Base-by-base conservation (phyloP, 257 asterid genomes). In the Euphrasia confusa region DNA sequence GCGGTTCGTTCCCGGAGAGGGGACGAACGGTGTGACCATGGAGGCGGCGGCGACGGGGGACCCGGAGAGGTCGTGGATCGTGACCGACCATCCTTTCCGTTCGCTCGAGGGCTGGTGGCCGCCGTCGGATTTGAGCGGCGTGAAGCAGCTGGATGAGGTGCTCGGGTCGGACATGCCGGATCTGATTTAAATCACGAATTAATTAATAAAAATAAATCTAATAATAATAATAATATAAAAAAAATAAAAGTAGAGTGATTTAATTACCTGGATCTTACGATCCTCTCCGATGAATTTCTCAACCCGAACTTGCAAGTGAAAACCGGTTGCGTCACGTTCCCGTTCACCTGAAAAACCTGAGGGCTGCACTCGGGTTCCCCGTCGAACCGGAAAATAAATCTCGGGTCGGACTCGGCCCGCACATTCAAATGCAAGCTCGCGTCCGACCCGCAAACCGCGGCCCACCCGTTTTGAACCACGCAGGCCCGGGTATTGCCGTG, bases 311-410 rank as follows among this genome's bases (percentile, higher is more conserved):
- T 93, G 96, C 97, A 87, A 63, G 94, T 82, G 33, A 93, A 93
- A 68, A 93, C 99, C 0, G 99, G 93, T 66, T 93, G 99, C 65
- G 72, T 81, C 0, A 87, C 86, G 50, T 87, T 84, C 49, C 99
- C 99, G 72, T 93, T 89, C 24, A 93, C 93, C 75, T 89, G 99
- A 72, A 93, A 89, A 18, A 93, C 92, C 69, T 87, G 97, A 5
- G 97, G 97, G 71, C 99, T 93, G 68, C 99, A 93, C 75, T 93
- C 97, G 9, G 99, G 97, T 68, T 93, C 96, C 0, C 96, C 96
- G 39, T 85, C 99, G 48, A 93, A 93, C 60, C 81, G 82, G 64
- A 93, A 93, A n/a, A 93, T 90, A 42, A 93, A 93, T 77, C 99
- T 85, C 32, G 99, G 99, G 75, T 90, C 99, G 70, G 87, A 86